Percentiles rank a stretch among this genome's conserved stretches.
Evolutionary conservation across 2,329 filamentous ascomycete species (phyloP).

Genomic region (Aspergillus sp.): DNA sequence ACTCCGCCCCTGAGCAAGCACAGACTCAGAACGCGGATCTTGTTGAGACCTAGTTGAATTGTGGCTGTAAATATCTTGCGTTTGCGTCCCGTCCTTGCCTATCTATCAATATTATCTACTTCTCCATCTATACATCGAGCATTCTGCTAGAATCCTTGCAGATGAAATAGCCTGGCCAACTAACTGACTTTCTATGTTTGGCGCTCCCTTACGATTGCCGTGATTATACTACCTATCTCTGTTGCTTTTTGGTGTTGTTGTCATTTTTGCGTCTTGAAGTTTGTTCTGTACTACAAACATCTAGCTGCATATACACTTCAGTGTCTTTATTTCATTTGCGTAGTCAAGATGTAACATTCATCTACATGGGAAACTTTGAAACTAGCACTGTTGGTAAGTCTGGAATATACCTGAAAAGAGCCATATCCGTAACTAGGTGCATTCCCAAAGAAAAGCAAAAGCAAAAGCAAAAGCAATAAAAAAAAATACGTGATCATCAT

Average conservation of each 20-base stretch:
- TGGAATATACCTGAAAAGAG: too few relatives aligned
- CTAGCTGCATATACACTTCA: background rate
- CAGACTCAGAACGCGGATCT: constrained; percentile 36
- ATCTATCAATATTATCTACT: background rate
- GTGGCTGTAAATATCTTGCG: background rate
- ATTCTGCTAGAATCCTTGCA: background rate
- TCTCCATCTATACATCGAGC: background rate
- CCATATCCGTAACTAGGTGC: too few relatives aligned
- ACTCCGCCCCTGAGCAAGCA: constrained; percentile 31
- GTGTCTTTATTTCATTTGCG: background rate
- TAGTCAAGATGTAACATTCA: background rate
- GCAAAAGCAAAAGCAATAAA: background rate
- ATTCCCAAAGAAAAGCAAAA: background rate
- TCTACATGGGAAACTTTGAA: background rate
- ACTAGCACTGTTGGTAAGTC: too few relatives aligned
- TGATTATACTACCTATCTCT: background rate
- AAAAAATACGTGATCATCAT: background rate
- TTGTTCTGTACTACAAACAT: background rate
- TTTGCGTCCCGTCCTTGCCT: background rate
- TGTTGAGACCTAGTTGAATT: constrained; percentile 38
- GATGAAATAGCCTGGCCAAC: background rate
- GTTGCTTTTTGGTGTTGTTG: background rate
- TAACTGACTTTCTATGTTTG: background rate
- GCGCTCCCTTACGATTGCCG: background rate
- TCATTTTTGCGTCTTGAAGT: constrained; percentile 1